These are phyloP conservation scores for Phytopythium chamaehyphon DNA, from an alignment of 352 stramenopile genomes.

Conservation along the genomic window DNA sequence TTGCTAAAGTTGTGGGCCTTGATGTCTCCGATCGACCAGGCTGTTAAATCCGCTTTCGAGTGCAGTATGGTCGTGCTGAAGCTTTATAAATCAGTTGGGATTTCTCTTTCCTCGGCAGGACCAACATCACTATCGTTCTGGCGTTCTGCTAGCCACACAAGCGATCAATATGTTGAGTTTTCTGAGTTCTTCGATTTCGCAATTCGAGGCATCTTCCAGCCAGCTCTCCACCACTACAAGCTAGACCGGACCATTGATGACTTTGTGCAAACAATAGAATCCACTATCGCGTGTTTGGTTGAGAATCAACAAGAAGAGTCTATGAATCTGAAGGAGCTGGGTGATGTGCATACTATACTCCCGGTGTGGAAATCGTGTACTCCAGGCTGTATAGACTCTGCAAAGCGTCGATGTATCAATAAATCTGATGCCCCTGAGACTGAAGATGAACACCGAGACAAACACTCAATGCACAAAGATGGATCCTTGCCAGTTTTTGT, in stretches of 20 bases:
- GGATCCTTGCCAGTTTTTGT: background rate
- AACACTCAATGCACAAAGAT: too few relatives aligned
- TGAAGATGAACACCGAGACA: background rate
- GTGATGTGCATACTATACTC: conserved; percentile 41
- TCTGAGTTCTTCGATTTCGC: conserved; percentile 43
- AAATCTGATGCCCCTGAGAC: too few relatives aligned
- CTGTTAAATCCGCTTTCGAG: conserved; percentile 39
- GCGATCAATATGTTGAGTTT: conserved; percentile 34
- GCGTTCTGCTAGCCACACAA: conserved; percentile 1
- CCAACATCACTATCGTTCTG: conserved; percentile 19
- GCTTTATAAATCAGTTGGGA: conserved; percentile 50
- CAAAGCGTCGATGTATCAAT: conserved; percentile 4
- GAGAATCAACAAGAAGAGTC: background rate
- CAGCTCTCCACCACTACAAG: conserved; percentile 47
- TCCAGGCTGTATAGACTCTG: background rate
- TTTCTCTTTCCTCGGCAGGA: conserved; percentile 19
- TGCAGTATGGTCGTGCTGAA: conserved; percentile 56
- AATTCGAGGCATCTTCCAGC: conserved; percentile 39
- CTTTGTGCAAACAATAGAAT: conserved; percentile 40
- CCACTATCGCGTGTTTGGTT: conserved; percentile 37
- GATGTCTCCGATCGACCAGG: conserved; percentile 15
- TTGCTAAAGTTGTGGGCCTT: conserved; percentile 41
- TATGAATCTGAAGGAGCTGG: conserved; percentile 31
- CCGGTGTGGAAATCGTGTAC: conserved; percentile 36
- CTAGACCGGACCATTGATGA: conserved; percentile 34